These are phyloP conservation scores for Scutellaria baicalensis DNA, from an alignment of 257 asterid genomes.

Conservation along the genomic window DNA sequence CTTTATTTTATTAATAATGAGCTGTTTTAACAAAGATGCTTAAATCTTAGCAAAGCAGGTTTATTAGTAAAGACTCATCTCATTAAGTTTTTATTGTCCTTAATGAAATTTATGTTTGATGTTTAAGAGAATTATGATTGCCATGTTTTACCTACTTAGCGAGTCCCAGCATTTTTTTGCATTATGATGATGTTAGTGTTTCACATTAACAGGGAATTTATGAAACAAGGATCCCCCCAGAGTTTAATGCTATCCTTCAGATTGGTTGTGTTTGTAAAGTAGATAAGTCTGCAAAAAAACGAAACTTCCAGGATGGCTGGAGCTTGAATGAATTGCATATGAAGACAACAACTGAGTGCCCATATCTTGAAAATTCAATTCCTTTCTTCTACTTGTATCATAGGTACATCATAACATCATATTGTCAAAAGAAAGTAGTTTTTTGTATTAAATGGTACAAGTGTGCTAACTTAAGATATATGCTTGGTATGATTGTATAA, in stretches of 20 bases:
- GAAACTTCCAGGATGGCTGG: conserved; percentile 80
- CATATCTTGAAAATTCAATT: conserved; percentile 76
- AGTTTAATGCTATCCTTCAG: conserved; percentile 75
- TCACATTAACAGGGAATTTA: conserved; percentile 74
- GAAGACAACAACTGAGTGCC: conserved; percentile 96
- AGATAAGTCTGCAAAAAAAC: conserved; percentile 65
- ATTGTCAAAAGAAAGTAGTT: neutral
- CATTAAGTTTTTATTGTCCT: neutral
- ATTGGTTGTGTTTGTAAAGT: conserved; percentile 97
- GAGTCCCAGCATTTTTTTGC: neutral
- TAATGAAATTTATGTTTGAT: neutral
- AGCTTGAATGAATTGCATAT: conserved; percentile 79
- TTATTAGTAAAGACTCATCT: too few relatives aligned
- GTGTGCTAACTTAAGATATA: neutral
- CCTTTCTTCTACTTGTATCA: conserved; percentile 87
- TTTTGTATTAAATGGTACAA: neutral
- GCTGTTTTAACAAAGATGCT: too few relatives aligned
- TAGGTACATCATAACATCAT: conserved; percentile 36
- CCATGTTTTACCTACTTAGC: conserved; percentile 4
- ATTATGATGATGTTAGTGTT: conserved; percentile 5
- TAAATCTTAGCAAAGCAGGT: too few relatives aligned
- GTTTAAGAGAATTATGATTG: neutral
- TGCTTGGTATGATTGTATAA: conserved; percentile 1
- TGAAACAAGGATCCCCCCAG: conserved; percentile 79
- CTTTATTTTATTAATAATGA: too few relatives aligned